Evolutionary conservation across 2,329 filamentous ascomycete genomes (phyloP), one percentile per base, ranked within the genome.

Genomic region (Pyrenophora seminiperda): DNA sequence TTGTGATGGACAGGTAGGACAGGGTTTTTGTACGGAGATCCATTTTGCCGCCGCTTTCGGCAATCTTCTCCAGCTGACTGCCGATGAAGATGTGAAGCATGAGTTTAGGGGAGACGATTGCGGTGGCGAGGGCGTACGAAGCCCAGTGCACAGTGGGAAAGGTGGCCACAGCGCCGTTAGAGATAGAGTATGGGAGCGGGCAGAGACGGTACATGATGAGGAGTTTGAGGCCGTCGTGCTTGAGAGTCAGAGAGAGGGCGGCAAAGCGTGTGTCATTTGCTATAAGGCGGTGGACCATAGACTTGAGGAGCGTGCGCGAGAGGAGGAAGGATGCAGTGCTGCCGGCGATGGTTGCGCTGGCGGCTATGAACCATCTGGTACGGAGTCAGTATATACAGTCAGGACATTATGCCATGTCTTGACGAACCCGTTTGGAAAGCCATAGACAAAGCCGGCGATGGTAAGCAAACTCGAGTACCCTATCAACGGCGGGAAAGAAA

Each of bases 41-140:
- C 93, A 97, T 97, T 61, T 88, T 83, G 67, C 90, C 90, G 56
- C 87, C 89, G 48, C 84, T 83, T 63, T 96, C 89, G n/a, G 89
- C 90, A 27, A 99, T 84, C 43, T 87, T 79, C 36, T 90, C 91
- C 13, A 99, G 79, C 47, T 91, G 83, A 66, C 84, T 87, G 54
- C 94, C 94, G 65, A 99, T 91, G 75, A 97, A 99, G 62, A 96
- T 85, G 69, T 96, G 90, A 41, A 99, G 86, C 51, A 97, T 79
- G 14, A 99, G 79, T 68, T 97, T 99, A 5, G 94, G 94, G 11
- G 82, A 85, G 9, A 91, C 86, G 13, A 93, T 77, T 2, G 90
- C 87, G 0, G 93, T 97, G 5, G 94, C 93, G 37, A 91, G 71
- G 24, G 86, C 87, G 75, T 95, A 97, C 38, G 83, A 83, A 53